Base-by-base conservation (phyloP, 2,329 filamentous ascomycete species). In the Fusarium hainanense region DNA sequence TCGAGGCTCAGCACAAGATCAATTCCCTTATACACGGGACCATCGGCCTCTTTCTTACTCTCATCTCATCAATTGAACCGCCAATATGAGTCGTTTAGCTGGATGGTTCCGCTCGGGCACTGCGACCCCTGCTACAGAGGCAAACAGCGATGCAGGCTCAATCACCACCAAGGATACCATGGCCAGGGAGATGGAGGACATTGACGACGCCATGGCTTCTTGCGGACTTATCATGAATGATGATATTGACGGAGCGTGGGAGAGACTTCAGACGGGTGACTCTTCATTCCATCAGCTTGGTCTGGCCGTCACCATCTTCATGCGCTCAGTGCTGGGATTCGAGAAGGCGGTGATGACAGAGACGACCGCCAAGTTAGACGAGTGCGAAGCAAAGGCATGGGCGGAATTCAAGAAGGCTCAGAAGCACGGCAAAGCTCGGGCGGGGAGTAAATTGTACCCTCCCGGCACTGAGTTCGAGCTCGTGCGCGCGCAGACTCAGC, bases 211-310 rank as follows among this genome's bases (percentile, higher is more conserved):
- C 69, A 86, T 90, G 82, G 78, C 76, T 78, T 91, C 92, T 41
- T 89, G 91, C 7, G 85, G 87, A 11, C 83, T 92, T 60, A 93
- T 97, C 73, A 91, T 97, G 85, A 91, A 96, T 77, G 94, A 97
- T 80, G 93, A 98, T 80, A 91, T 98, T 64, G 92, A 93, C 37
- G 90, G 88, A 41, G 96, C 96, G 8, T 93, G 97, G 81, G 84
- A 85, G 64, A 88, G 89, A 43, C 85, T 97, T 37, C 86, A 87
- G 52, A 87, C 90, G 71, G 90, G 92, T 46, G 86, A 87, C 71
- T 97, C 94, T 8, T 88, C 93, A n/a, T 98, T 97, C 77, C 96
- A 99, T 80, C 84, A 92, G 82, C 85, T 98, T 34, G 94, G 94
- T 30, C 85, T 90, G 70, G 92, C 93, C 54, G 90, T 97, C 34